Evolutionary conservation across 2,329 filamentous ascomycete species (phyloP).

Genomic region (Pseudogymnoascus sp.): DNA sequence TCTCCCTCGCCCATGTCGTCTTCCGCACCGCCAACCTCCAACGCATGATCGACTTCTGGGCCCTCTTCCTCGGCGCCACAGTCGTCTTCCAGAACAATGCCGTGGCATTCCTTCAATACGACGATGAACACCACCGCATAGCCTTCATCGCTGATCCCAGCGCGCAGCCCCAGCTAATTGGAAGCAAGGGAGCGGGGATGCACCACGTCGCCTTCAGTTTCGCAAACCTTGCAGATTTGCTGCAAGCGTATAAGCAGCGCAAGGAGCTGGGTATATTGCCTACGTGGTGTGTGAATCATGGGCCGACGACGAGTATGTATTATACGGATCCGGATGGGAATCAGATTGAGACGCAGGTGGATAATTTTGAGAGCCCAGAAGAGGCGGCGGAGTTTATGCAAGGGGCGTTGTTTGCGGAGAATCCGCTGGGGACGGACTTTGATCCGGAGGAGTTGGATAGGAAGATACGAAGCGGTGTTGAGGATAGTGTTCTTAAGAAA

Average conservation of each 20-base stretch:
- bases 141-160: conserved; percentile 31
- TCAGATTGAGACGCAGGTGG: conserved; percentile 39
- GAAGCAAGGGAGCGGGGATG: conserved; percentile 24
- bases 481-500: conserved; percentile 14
- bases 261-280: conserved; percentile 33
- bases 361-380: conserved; percentile 33
- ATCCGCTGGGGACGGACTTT: conserved; percentile 38
- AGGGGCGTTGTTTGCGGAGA: conserved; percentile 31
- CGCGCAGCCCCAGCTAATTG: conserved; percentile 18
- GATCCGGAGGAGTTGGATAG: conserved; percentile 37
- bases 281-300: conserved; percentile 40
- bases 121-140: conserved; percentile 42
- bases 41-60: conserved; percentile 32
- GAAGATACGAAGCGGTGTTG: conserved; percentile 23
- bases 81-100: conserved; percentile 22
- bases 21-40: conserved; percentile 25
- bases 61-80: conserved; percentile 31
- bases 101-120: conserved; percentile 37
- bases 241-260: conserved; percentile 32
- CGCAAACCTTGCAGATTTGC: conserved; percentile 30
- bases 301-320: conserved; percentile 40
- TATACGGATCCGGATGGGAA: conserved; percentile 44
- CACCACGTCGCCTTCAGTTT: conserved; percentile 39
- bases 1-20: conserved; percentile 25
- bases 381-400: conserved; percentile 37